These are phyloP conservation scores for Pseudozyma sp. DNA, from an alignment of 1,284 basidiomycete species.

Conservation along the genomic window DNA sequence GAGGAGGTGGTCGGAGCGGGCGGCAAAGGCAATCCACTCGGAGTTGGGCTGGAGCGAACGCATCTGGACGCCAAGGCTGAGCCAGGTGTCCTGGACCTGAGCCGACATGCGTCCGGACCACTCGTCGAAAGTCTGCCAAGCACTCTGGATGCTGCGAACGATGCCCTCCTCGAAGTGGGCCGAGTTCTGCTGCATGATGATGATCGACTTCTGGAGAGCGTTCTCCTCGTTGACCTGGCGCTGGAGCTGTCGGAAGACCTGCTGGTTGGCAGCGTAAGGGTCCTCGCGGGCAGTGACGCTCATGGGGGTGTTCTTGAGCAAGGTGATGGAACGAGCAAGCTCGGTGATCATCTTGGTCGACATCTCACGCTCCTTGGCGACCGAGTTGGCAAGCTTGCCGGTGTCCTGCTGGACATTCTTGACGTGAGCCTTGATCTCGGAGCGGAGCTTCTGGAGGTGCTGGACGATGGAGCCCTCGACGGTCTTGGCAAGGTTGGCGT, in stretches of 20 bases:
- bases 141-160: conserved; percentile 92
- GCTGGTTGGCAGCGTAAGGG: conserved; percentile 82
- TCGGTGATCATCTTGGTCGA: conserved; percentile 89
- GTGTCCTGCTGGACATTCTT: conserved; percentile 98
- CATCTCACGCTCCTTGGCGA: conserved; percentile 92
- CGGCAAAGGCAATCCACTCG: conserved; percentile 97
- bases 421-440: conserved; percentile 97
- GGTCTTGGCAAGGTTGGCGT: conserved; percentile 94
- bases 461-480: conserved; percentile 98
- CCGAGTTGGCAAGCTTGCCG: conserved; percentile 90
- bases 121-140: conserved; percentile 97
- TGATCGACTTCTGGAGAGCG: conserved; percentile 95
- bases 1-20: conserved; percentile 91
- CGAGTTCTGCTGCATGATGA: conserved; percentile 97
- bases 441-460: conserved; percentile 91
- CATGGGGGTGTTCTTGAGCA: conserved; percentile 96
- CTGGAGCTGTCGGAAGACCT: conserved; percentile 86
- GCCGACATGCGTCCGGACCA: conserved; percentile 86
- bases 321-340: conserved; percentile 85
- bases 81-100: conserved; percentile 85
- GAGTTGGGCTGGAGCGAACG: conserved; percentile 86
- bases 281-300: conserved; percentile 83
- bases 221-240: conserved; percentile 95
- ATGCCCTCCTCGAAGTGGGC: conserved; percentile 98
- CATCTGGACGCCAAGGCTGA: conserved; percentile 81